phyloP scores from a whole-genome alignment of 805 yeast species.

The Candida rishiriensis region DNA sequence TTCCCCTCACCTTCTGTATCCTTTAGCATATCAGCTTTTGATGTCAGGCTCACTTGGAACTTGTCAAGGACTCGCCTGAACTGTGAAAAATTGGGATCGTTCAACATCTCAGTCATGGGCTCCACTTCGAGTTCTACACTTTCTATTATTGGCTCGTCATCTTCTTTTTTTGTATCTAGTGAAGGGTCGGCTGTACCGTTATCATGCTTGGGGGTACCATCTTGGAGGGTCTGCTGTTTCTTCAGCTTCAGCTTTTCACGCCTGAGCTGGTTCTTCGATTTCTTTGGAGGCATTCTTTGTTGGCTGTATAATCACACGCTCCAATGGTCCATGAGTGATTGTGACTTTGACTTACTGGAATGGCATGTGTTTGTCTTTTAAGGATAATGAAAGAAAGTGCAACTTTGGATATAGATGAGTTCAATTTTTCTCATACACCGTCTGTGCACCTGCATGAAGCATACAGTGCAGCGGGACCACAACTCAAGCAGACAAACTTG shows the following conservation, averaged over 20 bases:
- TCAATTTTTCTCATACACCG: no score
- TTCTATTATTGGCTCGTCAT: slow-evolving; percentile 2
- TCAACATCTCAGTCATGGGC: slow-evolving; percentile 1
- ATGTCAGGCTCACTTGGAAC: slow-evolving; percentile 10
- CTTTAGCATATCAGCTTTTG: neutral
- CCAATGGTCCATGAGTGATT: neutral
- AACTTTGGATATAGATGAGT: no score
- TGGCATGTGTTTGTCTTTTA: neutral
- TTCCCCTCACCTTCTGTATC: slow-evolving; percentile 1
- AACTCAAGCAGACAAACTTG: no score
- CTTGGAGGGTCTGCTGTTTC: slow-evolving; percentile 6
- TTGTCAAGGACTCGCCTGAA: slow-evolving; percentile 18
- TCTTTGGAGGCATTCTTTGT: slow-evolving; percentile 19
- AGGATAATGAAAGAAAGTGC: neutral
- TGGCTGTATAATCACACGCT: neutral
- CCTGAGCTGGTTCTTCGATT: slow-evolving; percentile 51
- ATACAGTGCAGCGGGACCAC: no score
- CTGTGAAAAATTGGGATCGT: slow-evolving; percentile 11
- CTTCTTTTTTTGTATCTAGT: slow-evolving; percentile 1
- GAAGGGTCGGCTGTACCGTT: slow-evolving; percentile 4
- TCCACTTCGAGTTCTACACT: slow-evolving; percentile 1
- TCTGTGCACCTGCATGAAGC: no score
- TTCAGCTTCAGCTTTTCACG: slow-evolving; percentile 42
- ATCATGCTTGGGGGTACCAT: neutral
- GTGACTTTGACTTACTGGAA: neutral